These are phyloP conservation scores for Posidonia australis DNA, from an alignment of 106 monocot species.

Conservation along the genomic window DNA sequence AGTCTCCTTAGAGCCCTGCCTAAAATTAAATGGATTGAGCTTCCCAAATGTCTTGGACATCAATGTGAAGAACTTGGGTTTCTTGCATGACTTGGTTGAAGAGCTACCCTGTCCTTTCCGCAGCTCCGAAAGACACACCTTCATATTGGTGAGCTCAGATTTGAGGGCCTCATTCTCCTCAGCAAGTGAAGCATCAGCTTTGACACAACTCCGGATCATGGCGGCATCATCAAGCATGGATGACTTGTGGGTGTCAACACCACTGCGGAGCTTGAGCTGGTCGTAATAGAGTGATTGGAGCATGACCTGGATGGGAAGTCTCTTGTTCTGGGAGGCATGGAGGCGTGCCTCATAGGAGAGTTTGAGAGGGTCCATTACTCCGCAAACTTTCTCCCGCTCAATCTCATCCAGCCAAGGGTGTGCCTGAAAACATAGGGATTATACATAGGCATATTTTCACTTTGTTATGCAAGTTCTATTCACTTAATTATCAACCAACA, in stretches of 20 bases:
- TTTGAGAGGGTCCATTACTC: conserved; percentile 76
- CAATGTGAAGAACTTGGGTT: conserved; percentile 43
- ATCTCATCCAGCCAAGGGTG: conserved; percentile 70
- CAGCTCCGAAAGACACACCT: conserved; percentile 45
- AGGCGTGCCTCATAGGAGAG: conserved; percentile 84
- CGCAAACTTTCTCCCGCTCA: conserved; percentile 87
- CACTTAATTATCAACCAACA: no score
- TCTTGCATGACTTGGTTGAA: conserved; percentile 24
- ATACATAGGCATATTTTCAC: no score
- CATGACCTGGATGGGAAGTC: conserved; percentile 71
- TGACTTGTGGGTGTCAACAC: background rate
- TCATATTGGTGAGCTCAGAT: conserved; percentile 65
- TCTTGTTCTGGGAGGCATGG: conserved; percentile 87
- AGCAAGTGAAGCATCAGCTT: conserved; percentile 34
- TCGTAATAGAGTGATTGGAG: conserved; percentile 84
- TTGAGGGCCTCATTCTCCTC: conserved; percentile 65
- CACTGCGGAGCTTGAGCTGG: conserved; percentile 70
- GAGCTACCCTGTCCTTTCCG: conserved; percentile 14
- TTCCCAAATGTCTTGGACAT: conserved; percentile 59
- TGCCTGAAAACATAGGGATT: conserved; percentile 19
- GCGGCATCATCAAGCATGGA: background rate
- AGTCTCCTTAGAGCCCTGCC: conserved; percentile 65
- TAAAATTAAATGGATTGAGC: conserved; percentile 59
- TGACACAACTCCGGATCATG: conserved; percentile 2
- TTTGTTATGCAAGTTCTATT: no score